phyloP scores from a whole-genome alignment of 306 rosid genomes.

The Sicyos edulis region DNA sequence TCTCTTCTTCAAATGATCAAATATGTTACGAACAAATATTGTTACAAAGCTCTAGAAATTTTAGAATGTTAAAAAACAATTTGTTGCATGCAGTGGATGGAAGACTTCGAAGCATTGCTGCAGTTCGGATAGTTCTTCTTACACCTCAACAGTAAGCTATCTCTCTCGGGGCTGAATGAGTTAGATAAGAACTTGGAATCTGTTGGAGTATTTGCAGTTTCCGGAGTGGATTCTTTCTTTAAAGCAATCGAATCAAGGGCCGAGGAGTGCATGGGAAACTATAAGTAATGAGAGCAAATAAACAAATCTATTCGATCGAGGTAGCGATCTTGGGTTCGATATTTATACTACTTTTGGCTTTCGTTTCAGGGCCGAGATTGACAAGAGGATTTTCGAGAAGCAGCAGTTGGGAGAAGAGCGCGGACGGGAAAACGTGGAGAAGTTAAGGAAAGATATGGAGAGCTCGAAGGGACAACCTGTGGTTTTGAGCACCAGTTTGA shows the following conservation, averaged over 20 bases:
- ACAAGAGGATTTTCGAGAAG: slow-evolving; percentile 70
- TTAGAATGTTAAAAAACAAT: slow-evolving; percentile 17
- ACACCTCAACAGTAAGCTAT: slow-evolving; percentile 45
- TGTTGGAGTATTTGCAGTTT: slow-evolving; percentile 72
- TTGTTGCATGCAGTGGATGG: slow-evolving; percentile 66
- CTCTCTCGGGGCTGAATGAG: slow-evolving; percentile 67
- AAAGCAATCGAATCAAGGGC: slow-evolving; percentile 59
- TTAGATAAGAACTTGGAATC: slow-evolving; percentile 67
- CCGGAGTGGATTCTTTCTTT: slow-evolving; percentile 71
- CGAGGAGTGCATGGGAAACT: too few species aligned
- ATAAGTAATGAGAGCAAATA: too few species aligned
- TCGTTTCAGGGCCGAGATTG: slow-evolving; percentile 63
- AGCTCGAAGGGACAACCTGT: slow-evolving; percentile 54
- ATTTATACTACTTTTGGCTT: too few species aligned
- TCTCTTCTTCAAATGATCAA: too few species aligned
- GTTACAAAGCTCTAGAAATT: background rate
- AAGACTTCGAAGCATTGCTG: slow-evolving; percentile 68
- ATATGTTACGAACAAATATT: too few species aligned
- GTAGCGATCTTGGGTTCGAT: too few species aligned
- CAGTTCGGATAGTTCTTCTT: too few species aligned
- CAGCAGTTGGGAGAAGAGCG: slow-evolving; percentile 64
- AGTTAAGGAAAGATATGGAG: slow-evolving; percentile 71
- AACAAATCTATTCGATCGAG: too few species aligned
- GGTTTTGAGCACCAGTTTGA: slow-evolving; percentile 71
- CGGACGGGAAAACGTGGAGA: too few species aligned